phyloP scores from a whole-genome alignment of 2,329 filamentous ascomycete species.

The Bipolaris oryzae region DNA sequence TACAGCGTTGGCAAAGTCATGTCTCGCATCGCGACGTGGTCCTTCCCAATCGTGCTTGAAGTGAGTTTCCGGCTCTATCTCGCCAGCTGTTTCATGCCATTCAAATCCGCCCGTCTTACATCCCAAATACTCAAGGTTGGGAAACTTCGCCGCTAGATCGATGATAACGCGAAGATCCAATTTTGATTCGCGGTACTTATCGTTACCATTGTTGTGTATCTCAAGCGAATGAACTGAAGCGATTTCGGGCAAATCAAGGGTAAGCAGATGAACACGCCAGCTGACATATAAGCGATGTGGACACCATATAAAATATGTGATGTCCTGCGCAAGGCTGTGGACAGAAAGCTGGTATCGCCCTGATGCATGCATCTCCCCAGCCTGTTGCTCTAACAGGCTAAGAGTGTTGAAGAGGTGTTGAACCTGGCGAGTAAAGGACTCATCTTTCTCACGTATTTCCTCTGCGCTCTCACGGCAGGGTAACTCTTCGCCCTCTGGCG shows the following conservation, averaged over 20 bases:
- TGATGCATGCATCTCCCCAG: not conserved
- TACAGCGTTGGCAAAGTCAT: slow-evolving; percentile 27
- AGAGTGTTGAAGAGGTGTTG: slow-evolving; percentile 14
- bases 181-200: slow-evolving; percentile 3
- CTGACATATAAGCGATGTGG: not conserved
- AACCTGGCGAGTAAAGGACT: slow-evolving; percentile 19
- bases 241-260: slow-evolving; percentile 11
- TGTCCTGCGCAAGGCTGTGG: too few species aligned
- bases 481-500: too few species aligned
- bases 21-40: slow-evolving; percentile 28
- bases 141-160: slow-evolving; percentile 11
- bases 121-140: slow-evolving; percentile 11
- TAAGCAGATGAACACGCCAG: slow-evolving; percentile 22
- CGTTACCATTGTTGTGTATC: not conserved
- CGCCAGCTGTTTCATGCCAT: not conserved
- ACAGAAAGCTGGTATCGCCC: too few species aligned
- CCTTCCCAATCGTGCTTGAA: slow-evolving; percentile 22
- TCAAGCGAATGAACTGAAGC: slow-evolving; percentile 12
- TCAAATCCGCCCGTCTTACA: slow-evolving; percentile 10
- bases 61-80: slow-evolving; percentile 6
- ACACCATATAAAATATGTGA: too few species aligned
- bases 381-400: slow-evolving; percentile 11
- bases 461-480: slow-evolving; percentile 11
- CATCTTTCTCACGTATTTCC: slow-evolving; percentile 16
- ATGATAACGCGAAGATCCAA: slow-evolving; percentile 22